Base-by-base conservation (phyloP, 169 alveolate species). In the Eimeria sp. region DNA sequence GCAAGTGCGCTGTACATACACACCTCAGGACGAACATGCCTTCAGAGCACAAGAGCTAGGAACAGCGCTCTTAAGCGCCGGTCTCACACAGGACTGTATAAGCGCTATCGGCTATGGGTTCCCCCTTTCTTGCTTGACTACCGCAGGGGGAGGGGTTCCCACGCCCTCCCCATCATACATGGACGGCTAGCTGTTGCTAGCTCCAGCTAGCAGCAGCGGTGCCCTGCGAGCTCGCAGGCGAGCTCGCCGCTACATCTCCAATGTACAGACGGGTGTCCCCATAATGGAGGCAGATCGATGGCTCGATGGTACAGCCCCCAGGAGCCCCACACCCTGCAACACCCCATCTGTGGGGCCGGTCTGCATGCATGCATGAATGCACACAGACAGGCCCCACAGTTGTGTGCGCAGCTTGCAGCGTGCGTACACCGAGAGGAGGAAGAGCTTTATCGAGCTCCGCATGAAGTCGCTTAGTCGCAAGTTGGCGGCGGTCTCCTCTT, bases 131-230 rank as follows among this genome's bases (percentile, higher is more conserved):
- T n/a, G 70, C 80, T 34, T 70, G 13, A 27, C 30, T 9, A 70
- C 47, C 18, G 7, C 43, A 70, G 25, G 4, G 47, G 18, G 80
- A n/a, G 80, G 16, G n/a, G 2, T 34, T 47, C 80, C 43, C 47
- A 5, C 20, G 49, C 25, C 51, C 80, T 18, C 80, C 80, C 49
- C 43, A 70, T 20, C 40, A 34, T 34, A 34, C 40, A 34, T 34
- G 40, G 40, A 34, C 40, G 47, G 80, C 80, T 20, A 70, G 80
- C 80, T 70, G 47, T 27, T 13, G 80, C 80, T 70, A 70, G 80
- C 80, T 3, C 63, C 27, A 34, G 14, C 40, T 34, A 34, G 40
- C 40, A 20, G 80, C 80, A 7, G 47, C 47, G 0, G n/a, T 70
- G 47, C 51, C 80, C 20, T 13, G 47, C 80, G 80, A 5, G 70